Conservation (phyloP, 345 rosid genomes). For the Aquilaria yunnanensis region DNA sequence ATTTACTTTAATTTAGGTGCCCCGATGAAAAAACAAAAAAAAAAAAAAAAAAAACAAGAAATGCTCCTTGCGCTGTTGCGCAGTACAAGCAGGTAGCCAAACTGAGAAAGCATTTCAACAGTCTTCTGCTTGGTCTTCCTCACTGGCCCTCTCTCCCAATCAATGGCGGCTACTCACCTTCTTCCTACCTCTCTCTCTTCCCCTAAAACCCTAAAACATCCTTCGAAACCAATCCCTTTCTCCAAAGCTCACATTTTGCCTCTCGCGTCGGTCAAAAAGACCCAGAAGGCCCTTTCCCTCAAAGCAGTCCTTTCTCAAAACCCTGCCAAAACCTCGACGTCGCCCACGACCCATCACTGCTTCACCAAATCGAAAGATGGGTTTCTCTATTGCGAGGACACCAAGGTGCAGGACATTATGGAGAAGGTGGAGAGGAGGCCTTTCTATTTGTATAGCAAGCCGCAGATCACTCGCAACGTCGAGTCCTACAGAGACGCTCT, state of each 20-base stretch:
- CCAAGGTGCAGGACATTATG: constrained; percentile 77
- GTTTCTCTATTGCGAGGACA: constrained; percentile 75
- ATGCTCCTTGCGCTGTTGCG: too few species aligned
- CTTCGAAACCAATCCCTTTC: constrained; percentile 28
- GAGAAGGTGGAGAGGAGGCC: constrained; percentile 80
- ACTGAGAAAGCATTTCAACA: too few species aligned
- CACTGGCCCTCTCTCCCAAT: not conserved
- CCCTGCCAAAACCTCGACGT: constrained; percentile 21
- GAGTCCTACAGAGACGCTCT: constrained; percentile 77
- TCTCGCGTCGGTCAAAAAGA: constrained; percentile 21
- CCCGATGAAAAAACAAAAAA: too few species aligned
- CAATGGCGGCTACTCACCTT: constrained; percentile 12
- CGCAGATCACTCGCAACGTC: constrained; percentile 80
- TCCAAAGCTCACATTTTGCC: constrained; percentile 32
- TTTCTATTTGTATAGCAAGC: constrained; percentile 80
- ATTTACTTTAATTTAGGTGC: too few species aligned
- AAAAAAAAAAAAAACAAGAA: not conserved
- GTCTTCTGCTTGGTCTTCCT: not conserved
- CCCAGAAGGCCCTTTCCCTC: constrained; percentile 34
- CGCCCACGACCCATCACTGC: constrained; percentile 53
- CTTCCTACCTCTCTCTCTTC: constrained; percentile 20
- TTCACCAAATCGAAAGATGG: constrained; percentile 78
- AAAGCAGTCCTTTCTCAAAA: constrained; percentile 52
- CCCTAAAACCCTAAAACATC: constrained; percentile 30
- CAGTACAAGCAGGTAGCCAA: too few species aligned